Conservation (phyloP, 352 stramenopile genomes). For the Phytophthora cryptogea region DNA sequence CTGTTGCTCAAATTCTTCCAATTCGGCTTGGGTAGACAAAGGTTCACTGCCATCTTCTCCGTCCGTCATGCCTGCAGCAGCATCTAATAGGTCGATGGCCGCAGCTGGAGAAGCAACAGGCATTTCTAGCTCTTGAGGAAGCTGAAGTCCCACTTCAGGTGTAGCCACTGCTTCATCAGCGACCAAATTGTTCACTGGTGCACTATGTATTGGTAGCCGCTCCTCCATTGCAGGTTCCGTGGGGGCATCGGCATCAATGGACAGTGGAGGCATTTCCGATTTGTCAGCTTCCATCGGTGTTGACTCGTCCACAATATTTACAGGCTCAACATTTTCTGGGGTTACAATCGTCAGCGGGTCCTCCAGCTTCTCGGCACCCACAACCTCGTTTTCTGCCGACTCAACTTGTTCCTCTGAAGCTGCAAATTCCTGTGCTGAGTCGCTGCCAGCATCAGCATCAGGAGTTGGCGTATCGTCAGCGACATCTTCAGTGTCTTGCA, state of each 20-base stretch:
- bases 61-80: conserved; percentile 4
- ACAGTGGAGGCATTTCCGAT: conserved; percentile 6
- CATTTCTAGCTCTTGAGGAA: conserved; percentile 31
- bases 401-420: neutral
- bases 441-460: conserved; percentile 9
- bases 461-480: neutral
- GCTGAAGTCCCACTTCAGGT: conserved; percentile 27
- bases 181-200: conserved; percentile 13
- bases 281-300: conserved; percentile 2
- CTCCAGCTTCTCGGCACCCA: conserved; percentile 8
- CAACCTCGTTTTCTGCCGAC: conserved; percentile 3
- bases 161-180: conserved; percentile 25
- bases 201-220: conserved; percentile 1
- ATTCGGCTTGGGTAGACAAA: conserved; percentile 11
- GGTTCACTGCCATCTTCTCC: conserved; percentile 8
- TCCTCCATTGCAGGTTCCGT: neutral
- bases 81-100: conserved; percentile 23
- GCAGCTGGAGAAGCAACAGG: conserved; percentile 32
- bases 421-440: conserved; percentile 2
- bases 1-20: conserved; percentile 20
- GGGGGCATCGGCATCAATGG: conserved; percentile 14
- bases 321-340: conserved; percentile 1
- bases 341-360: conserved; percentile 19
- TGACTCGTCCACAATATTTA: conserved; percentile 5
- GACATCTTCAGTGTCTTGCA: too few species aligned